Evolutionary conservation across 2,329 filamentous ascomycete genomes (phyloP), one percentile per base, ranked within the genome.

Genomic region (Aspergillus terreus): DNA sequence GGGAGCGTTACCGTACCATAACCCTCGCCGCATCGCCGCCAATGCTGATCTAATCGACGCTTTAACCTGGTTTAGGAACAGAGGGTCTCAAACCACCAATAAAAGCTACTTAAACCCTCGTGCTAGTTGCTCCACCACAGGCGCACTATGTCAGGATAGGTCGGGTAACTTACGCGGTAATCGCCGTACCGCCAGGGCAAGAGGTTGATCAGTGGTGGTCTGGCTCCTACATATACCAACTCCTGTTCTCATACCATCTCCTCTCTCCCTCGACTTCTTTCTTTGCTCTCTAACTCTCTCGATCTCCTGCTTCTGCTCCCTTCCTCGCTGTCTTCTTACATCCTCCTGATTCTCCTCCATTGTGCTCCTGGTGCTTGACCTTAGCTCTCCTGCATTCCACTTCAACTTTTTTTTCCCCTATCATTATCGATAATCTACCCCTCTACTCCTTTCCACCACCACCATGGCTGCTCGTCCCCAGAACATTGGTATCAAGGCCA

Each of bases 401-500:
- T 23, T 19, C 21, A 35, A 35, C 12, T 14, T 14, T 45, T 33
- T 50, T 45, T 44, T 46, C 12, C 41, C 47, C 42, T 46, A 47
- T 46, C 49, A 51, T 46, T 44, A 36, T 45, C 33, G 21, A 50
- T 35, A 35, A 36, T 44, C 44, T 51, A 47, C 53, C 15, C 17
- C 50, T 53, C 40, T 54, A 33, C 32, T 25, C 45, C 47, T 10
- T n/a, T 40, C 54, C 57, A 58, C 61, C 56, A 55, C 58, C 63
- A 74, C 58, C 61, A 92, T 91, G 87, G 82, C 87, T 69, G 72
- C 85, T 63, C 86, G 87, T 76, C 87, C 89, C 60, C 84, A 91
- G 75, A 92, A 92, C 77, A 86, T 94, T 74, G 89, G 89, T 82
- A 91, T 94, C 72, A 92, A 94, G 80, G 89, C 88, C 86, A 89